Conservation (phyloP, 1,284 basidiomycete species). For the Ustilago trichophora region DNA sequence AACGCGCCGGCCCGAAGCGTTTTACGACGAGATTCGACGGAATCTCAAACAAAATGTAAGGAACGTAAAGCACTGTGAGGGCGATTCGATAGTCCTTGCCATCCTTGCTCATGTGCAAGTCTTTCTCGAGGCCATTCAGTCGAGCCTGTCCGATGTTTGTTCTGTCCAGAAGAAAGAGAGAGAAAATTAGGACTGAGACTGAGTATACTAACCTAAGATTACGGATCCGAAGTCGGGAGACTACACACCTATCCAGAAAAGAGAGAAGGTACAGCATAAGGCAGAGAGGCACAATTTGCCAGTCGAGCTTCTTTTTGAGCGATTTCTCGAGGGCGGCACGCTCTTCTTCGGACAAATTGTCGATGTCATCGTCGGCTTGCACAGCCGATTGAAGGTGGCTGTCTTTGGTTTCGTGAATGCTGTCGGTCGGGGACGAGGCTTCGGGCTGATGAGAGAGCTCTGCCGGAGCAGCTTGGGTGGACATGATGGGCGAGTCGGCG, state of each 20-base stretch:
- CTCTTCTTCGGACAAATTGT: conserved; percentile 17
- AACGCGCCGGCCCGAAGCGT: conserved; percentile 47
- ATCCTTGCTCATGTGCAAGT: conserved; percentile 34
- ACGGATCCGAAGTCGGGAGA: no score
- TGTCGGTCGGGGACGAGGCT: conserved; percentile 22
- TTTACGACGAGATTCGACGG: conserved; percentile 59
- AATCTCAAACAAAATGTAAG: conserved; percentile 64
- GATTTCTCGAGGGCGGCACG: conserved; percentile 37
- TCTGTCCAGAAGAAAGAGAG: no score
- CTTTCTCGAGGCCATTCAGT: conserved; percentile 43
- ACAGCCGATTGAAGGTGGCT: conserved; percentile 2
- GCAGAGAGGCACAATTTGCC: conserved; percentile 55
- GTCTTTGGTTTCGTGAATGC: conserved; percentile 23
- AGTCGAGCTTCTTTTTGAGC: conserved; percentile 55
- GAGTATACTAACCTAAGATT: no score
- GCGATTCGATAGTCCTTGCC: conserved; percentile 49
- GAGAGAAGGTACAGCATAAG: conserved; percentile 48
- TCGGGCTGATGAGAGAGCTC: conserved; percentile 14
- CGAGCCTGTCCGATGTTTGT: conserved; percentile 58
- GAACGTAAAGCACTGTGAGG: conserved; percentile 56
- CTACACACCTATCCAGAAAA: conserved; percentile 39
- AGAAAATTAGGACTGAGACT: conserved; percentile 12
- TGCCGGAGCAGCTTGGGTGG: conserved; percentile 10
- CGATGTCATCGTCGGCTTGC: conserved; percentile 27
- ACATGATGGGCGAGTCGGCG: conserved; percentile 15